Evolutionary conservation across 2,329 filamentous ascomycete genomes (phyloP), one percentile per base, ranked within the genome.

Genomic region (Graphilbum fragrans): DNA sequence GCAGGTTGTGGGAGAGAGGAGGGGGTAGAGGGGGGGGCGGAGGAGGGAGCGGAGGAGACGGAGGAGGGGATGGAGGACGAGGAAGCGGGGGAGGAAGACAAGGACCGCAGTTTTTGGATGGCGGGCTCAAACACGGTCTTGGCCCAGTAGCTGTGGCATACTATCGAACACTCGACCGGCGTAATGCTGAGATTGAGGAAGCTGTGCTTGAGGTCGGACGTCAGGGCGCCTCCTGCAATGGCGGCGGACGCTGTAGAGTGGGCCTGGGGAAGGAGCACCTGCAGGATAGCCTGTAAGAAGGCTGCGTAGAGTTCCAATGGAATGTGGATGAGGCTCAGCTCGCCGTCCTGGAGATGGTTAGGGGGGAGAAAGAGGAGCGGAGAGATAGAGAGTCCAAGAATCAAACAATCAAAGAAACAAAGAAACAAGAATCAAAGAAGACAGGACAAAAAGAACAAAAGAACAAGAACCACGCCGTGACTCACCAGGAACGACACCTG

Each of bases 161-260:
- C 86, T 40, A 98, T 74, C 4, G 87, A 94, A 63, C 86, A 94
- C 61, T 95, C 92, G 42, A 94, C 75, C 0, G 87, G 86, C 0
- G 88, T 96, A 53, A 96, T 74, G 47, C 86, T 93, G 51, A 98
- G 79, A 59, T 96, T 96, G 58, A 95, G 73, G 60, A 98, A 96
- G 35, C 79, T 78, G 60, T 92, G 82, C 55, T 72, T 71, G 47
- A 67, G 64, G 47, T 72, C 69, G 35, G 61, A 47, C 4, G 65
- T 68, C 31, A 48, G 55, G 38, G 57, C 55, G 45, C 63, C 55
- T 38, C 59, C 53, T 21, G 36, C 41, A 18, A 39, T 32, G 19
- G 37, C 37, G 25, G 38, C 29, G 21, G 22, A 22, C 19, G 56
- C 57, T 42, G 63, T 50, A 43, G 55, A 58, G 44, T 69, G 63